phyloP scores from a whole-genome alignment of 1,284 basidiomycete genomes.

The Fomitopsis schrenkii region DNA sequence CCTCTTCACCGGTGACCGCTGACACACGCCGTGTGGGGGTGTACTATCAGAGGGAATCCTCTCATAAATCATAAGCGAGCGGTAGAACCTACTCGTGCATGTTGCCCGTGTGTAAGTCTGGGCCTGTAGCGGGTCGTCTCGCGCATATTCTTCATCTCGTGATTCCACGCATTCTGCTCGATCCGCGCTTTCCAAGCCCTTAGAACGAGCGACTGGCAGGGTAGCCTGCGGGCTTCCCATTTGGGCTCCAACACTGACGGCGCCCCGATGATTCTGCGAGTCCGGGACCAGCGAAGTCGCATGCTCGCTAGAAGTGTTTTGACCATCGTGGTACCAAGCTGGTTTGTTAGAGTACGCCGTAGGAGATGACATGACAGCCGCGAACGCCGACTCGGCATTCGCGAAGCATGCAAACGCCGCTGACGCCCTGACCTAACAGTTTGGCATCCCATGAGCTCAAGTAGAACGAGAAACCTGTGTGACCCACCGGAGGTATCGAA shows the following conservation, averaged over 20 bases:
- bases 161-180: not conserved
- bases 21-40: not conserved
- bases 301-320: not conserved
- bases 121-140: not conserved
- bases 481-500: conserved; percentile 11
- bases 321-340: not conserved
- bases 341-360: not conserved
- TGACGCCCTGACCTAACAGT: conserved; percentile 22
- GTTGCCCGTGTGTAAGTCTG: conserved; percentile 1
- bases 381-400: conserved; percentile 12
- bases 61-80: not conserved
- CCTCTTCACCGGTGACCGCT: conserved; percentile 61
- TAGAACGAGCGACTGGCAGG: not conserved
- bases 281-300: not conserved
- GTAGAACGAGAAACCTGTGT: no score
- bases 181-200: not conserved
- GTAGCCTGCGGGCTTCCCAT: not conserved
- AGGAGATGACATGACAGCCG: not conserved
- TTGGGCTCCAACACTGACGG: not conserved
- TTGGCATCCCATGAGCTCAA: not conserved
- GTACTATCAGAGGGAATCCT: not conserved
- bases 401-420: conserved; percentile 23
- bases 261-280: conserved; percentile 1
- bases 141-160: not conserved
- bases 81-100: not conserved